phyloP scores from a whole-genome alignment of 2,329 filamentous ascomycete genomes.

The Fusarium sublunatum region DNA sequence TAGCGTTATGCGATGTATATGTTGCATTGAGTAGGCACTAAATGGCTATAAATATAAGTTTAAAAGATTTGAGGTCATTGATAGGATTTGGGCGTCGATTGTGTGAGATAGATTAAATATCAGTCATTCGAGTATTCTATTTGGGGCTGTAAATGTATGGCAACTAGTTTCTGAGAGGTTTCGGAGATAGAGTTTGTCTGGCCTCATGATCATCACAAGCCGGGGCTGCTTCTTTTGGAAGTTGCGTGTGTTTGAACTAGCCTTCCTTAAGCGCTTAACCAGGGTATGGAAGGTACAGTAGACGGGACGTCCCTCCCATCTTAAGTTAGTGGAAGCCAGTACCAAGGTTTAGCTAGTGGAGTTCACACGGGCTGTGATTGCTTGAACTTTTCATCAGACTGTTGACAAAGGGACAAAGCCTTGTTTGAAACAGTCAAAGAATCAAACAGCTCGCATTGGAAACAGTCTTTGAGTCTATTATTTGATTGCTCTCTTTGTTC shows the following conservation, averaged over 20 bases:
- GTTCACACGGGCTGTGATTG: constrained; percentile 4
- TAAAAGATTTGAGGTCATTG: no score
- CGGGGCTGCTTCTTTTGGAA: constrained; percentile 5
- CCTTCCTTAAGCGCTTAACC: constrained; percentile 12
- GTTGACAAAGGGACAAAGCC: constrained; percentile 17
- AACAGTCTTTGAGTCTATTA: constrained; percentile 1
- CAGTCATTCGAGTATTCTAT: constrained; percentile 6
- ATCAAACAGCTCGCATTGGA: constrained; percentile 10
- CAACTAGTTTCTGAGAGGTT: neutral
- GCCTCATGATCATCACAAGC: constrained; percentile 16
- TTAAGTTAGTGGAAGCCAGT: constrained; percentile 13
- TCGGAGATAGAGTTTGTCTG: constrained; percentile 2
- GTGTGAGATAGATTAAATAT: neutral
- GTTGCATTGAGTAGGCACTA: constrained; percentile 6
- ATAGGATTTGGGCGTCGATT: no score
- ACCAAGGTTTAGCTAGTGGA: constrained; percentile 4
- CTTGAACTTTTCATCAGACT: constrained; percentile 2
- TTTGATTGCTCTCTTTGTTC: neutral
- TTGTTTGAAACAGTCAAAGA: constrained; percentile 33
- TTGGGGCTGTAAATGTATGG: constrained; percentile 27
- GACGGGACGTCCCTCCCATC: constrained; percentile 22
- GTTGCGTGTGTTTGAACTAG: constrained; percentile 26
- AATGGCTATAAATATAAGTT: neutral
- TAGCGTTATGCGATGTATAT: neutral
- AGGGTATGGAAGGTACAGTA: neutral